A percentile compares a stretch with the other conserved stretches of the same genome.
Conservation (phyloP, 75 land plant genomes). For the Larix kaempferi region DNA sequence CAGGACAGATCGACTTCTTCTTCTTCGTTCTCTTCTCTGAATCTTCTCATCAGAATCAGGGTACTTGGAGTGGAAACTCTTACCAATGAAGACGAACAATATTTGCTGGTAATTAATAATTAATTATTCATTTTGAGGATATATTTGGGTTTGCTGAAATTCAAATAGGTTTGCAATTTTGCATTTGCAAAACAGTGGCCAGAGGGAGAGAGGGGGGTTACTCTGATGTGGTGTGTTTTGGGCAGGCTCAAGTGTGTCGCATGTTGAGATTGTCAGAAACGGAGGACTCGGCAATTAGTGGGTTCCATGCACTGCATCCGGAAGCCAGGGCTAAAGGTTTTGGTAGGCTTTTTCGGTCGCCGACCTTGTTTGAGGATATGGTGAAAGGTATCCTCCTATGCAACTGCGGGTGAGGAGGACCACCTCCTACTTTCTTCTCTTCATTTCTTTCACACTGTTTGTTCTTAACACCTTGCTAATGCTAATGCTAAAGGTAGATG, state of each 20-base stretch:
- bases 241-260: slow-evolving; percentile 38
- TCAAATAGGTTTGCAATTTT: too few relatives aligned
- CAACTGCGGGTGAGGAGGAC: slow-evolving; percentile 45
- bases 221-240: too few relatives aligned
- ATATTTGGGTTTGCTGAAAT: too few relatives aligned
- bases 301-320: slow-evolving; percentile 34
- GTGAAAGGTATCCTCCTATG: slow-evolving; percentile 64
- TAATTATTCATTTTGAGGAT: too few relatives aligned
- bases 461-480: too few relatives aligned
- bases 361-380: slow-evolving; percentile 74
- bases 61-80: slow-evolving; percentile 12
- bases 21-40: background rate
- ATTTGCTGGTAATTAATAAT: slow-evolving; percentile 15
- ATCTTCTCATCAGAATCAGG: slow-evolving; percentile 12
- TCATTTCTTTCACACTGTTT: background rate
- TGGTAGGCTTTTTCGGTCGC: slow-evolving; percentile 61
- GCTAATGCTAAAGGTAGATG: too few relatives aligned
- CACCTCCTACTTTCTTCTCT: slow-evolving; percentile 5
- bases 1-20: background rate
- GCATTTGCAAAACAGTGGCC: too few relatives aligned
- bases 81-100: slow-evolving; percentile 10
- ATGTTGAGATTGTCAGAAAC: slow-evolving; percentile 53
- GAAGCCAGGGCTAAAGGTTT: slow-evolving; percentile 36
- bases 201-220: too few relatives aligned
- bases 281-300: slow-evolving; percentile 24